Evolutionary conservation across 2,329 filamentous ascomycete species (phyloP).

Genomic region (Ophiocordyceps polyrhachis-furcata): DNA sequence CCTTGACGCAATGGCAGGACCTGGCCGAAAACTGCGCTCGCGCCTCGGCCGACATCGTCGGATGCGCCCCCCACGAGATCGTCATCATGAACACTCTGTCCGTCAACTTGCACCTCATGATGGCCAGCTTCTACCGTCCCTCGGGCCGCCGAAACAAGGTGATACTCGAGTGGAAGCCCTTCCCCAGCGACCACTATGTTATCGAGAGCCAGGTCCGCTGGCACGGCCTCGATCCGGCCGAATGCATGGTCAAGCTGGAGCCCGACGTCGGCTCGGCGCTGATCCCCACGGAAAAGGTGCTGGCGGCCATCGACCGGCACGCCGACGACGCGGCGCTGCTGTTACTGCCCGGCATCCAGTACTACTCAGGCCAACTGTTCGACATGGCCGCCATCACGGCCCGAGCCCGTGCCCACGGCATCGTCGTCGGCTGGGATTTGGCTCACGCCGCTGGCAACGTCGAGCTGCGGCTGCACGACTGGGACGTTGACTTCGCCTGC

Average conservation of each 20-base stretch:
- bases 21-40: constrained; percentile 57
- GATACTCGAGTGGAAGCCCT: constrained; percentile 77
- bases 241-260: constrained; percentile 57
- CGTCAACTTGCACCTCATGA: constrained; percentile 60
- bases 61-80: constrained; percentile 53
- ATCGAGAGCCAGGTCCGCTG: constrained; percentile 62
- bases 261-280: constrained; percentile 38
- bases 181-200: constrained; percentile 75
- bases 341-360: constrained; percentile 74
- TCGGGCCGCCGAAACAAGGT: constrained; percentile 51
- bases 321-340: constrained; percentile 55
- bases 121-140: constrained; percentile 71
- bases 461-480: constrained; percentile 60
- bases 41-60: constrained; percentile 55
- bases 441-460: constrained; percentile 79
- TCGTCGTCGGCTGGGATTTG: constrained; percentile 72
- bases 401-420: constrained; percentile 51
- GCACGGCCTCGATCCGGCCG: constrained; percentile 46
- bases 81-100: constrained; percentile 81
- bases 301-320: constrained; percentile 56
- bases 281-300: constrained; percentile 51
- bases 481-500: constrained; percentile 78
- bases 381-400: constrained; percentile 66
- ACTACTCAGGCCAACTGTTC: constrained; percentile 78
- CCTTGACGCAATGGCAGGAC: constrained; percentile 56